phyloP scores from a whole-genome alignment of 2,329 filamentous ascomycete genomes.

The Fusarium aywerte region DNA sequence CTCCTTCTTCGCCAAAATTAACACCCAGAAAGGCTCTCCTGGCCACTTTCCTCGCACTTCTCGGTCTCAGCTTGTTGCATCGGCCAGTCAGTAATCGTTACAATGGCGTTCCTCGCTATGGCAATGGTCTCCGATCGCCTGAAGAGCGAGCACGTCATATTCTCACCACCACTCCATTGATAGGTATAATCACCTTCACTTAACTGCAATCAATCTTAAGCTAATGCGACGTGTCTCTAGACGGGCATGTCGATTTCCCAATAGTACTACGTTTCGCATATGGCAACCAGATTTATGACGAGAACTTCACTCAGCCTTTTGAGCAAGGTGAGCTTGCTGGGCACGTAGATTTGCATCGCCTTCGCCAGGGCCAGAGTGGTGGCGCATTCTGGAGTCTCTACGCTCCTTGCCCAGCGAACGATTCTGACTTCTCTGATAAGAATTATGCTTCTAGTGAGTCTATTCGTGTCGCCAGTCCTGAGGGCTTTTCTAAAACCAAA shows the following conservation, averaged over 20 bases:
- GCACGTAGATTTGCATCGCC: slow-evolving; percentile 83
- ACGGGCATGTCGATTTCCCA: slow-evolving; percentile 91
- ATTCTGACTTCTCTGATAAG: slow-evolving; percentile 76
- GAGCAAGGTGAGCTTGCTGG: slow-evolving; percentile 72
- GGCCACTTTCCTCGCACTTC: slow-evolving; percentile 42
- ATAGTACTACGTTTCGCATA: slow-evolving; percentile 74
- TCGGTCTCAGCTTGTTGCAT: slow-evolving; percentile 45
- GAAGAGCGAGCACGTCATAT: slow-evolving; percentile 60
- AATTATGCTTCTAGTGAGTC: slow-evolving; percentile 74
- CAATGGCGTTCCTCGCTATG: slow-evolving; percentile 40
- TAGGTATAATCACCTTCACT: slow-evolving; percentile 53
- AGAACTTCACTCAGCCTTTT: slow-evolving; percentile 80
- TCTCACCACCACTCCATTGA: slow-evolving; percentile 59
- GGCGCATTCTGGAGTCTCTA: slow-evolving; percentile 96
- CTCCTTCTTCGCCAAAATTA: slow-evolving; percentile 40
- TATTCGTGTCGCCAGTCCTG: not conserved
- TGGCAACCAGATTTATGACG: slow-evolving; percentile 80
- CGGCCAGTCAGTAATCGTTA: slow-evolving; percentile 43
- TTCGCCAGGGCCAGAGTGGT: slow-evolving; percentile 76
- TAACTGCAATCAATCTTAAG: accelerated
- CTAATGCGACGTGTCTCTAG: slow-evolving; percentile 56
- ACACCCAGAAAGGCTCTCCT: slow-evolving; percentile 42
- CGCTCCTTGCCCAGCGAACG: slow-evolving; percentile 78
- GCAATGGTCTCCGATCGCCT: slow-evolving; percentile 49
- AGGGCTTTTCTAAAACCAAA: not conserved